These are phyloP conservation scores for Chalciporus piperatus DNA, from an alignment of 768 basidiomycete genomes.

Conservation along the genomic window DNA sequence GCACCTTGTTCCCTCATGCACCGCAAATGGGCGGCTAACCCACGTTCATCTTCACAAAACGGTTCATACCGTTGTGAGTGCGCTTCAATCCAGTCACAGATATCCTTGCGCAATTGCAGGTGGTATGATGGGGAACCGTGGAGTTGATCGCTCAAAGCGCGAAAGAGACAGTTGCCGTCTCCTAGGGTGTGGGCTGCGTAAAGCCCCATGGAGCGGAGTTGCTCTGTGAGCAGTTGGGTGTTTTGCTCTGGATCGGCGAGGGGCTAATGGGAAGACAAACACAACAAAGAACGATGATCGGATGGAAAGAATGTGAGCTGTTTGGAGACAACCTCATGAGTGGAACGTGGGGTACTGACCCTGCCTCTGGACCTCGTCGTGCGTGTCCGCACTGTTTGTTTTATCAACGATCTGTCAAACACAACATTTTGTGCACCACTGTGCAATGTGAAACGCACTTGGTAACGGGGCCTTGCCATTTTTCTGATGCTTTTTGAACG, in stretches of 20 bases:
- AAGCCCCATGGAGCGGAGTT: slow-evolving; percentile 75
- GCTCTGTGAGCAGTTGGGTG: slow-evolving; percentile 62
- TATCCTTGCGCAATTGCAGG: slow-evolving; percentile 61
- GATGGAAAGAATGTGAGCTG: slow-evolving; percentile 14
- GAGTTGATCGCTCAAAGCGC: slow-evolving; percentile 85
- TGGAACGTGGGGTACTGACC: slow-evolving; percentile 39
- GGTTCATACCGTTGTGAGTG: slow-evolving; percentile 75
- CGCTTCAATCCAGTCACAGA: slow-evolving; percentile 78
- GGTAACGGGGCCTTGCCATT: slow-evolving; percentile 35
- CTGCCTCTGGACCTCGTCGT: slow-evolving; percentile 59
- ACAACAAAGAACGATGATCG: slow-evolving; percentile 9
- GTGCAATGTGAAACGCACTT: slow-evolving; percentile 37
- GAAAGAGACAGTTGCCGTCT: slow-evolving; percentile 93
- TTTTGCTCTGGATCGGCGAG: slow-evolving; percentile 61
- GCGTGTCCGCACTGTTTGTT: slow-evolving; percentile 49
- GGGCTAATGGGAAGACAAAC: slow-evolving; percentile 28
- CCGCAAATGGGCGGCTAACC: slow-evolving; percentile 64
- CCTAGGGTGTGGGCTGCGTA: slow-evolving; percentile 87
- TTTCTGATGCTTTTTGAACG: slow-evolving; percentile 40
- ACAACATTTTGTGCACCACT: slow-evolving; percentile 26
- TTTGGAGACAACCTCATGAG: slow-evolving; percentile 15
- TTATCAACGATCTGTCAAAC: slow-evolving; percentile 25
- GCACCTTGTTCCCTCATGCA: slow-evolving; percentile 79
- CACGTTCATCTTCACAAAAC: slow-evolving; percentile 85
- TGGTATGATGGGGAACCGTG: slow-evolving; percentile 74